Evolutionary conservation across 441 rosid species (phyloP), one percentile per base, ranked within the genome.

Genomic region (Erodium trifolium): DNA sequence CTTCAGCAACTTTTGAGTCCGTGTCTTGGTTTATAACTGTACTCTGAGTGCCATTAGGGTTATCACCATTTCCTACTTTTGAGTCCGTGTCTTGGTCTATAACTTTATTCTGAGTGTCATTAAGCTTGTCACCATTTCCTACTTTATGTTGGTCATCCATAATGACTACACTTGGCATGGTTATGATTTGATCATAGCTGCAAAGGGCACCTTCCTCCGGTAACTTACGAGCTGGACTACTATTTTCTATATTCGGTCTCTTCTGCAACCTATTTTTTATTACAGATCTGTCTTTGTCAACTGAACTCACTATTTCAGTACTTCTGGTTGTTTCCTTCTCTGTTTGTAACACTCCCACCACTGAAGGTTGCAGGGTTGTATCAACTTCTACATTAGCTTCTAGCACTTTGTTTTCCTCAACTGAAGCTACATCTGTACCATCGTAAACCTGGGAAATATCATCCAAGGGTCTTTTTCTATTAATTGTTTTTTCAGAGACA

Each of bases 151-250:
- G 63, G 5, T 73, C 73, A 69, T 73, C 78, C 3, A 71, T 65
- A 45, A 31, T 62, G 35, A 68, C 67, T 41, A 69, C 27, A 74
- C 16, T 73, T 49, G 81, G 69, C 45, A 68, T 43, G 47, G 53
- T 62, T 62, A 67, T 77, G 68, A 71, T 37, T 59, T 69, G 72
- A 29, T 69, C 66, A 18, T 23, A 10, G 68, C 39, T 13, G 35
- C 68, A 4, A 10, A 68, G 69, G 29, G 62, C 77, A 66, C 59
- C 72, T 69, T 73, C 79, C 72, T 71, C 71, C 3, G 68, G 73
- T 68, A 72, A 72, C 66, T 74, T 67, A 70, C 66, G 59, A 60
- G 64, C 64, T 19, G 63, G 62, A 75, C 62, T 27, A 51, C 65
- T 71, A 65, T 19, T 41, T 66, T 72, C 76, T 6, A 63, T 9